Percentiles rank a stretch among this genome's conserved stretches.
Conservation (phyloP, 768 basidiomycete species). For the Mycena galopus region DNA sequence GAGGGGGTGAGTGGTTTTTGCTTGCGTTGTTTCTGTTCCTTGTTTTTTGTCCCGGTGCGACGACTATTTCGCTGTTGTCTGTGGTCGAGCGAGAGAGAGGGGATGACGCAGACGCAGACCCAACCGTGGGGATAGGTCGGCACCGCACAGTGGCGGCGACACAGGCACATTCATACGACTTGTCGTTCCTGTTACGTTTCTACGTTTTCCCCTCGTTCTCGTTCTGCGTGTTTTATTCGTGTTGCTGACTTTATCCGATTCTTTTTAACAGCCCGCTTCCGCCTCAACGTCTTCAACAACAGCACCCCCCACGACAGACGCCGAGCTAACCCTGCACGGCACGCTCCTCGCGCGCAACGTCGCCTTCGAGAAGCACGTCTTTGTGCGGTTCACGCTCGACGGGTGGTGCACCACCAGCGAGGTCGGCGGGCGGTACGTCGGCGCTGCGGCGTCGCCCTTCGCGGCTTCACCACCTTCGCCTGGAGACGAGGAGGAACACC, state of each 20-base stretch:
- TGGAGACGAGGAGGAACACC: conserved; percentile 24
- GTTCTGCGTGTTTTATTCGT: too few relatives aligned
- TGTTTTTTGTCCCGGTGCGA: too few relatives aligned
- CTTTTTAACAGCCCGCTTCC: too few relatives aligned
- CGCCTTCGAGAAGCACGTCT: conserved; percentile 88
- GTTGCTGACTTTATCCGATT: not conserved
- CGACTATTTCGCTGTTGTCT: too few relatives aligned
- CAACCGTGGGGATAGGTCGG: too few relatives aligned
- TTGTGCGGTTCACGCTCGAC: conserved; percentile 91
- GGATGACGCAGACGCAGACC: too few relatives aligned
- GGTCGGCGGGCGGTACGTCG: conserved; percentile 67
- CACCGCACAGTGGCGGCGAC: too few relatives aligned
- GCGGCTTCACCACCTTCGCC: not conserved
- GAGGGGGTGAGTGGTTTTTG: conserved; percentile 22
- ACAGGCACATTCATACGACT: too few relatives aligned
- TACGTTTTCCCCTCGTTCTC: conserved; percentile 31
- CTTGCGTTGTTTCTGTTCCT: not conserved
- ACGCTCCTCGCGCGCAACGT: conserved; percentile 88
- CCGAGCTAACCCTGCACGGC: conserved; percentile 66
- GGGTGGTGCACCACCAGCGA: conserved; percentile 95
- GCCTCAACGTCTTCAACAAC: too few relatives aligned
- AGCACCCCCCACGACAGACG: not conserved
- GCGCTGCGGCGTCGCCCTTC: conserved; percentile 39
- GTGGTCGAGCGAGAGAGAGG: too few relatives aligned
- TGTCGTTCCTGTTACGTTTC: too few relatives aligned